A percentile compares a stretch with the other conserved stretches of the same genome.
Conservation (phyloP, 352 stramenopile genomes). For the Lagenidium giganteum region DNA sequence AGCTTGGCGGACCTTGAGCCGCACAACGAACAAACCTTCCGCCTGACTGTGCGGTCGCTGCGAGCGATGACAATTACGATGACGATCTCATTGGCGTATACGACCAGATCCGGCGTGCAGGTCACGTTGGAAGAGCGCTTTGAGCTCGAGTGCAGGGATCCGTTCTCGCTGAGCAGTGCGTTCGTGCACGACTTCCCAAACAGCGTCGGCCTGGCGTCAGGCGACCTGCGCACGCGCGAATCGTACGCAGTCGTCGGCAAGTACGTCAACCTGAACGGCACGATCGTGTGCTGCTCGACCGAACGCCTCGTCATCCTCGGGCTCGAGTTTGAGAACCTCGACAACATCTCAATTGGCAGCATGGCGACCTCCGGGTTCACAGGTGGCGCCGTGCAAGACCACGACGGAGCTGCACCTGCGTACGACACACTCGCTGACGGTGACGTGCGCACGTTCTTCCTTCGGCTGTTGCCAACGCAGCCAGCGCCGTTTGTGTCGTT, state of each 20-base stretch:
- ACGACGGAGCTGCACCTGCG: no score
- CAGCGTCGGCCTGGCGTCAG: slow-evolving; percentile 22
- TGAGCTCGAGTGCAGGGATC: slow-evolving; percentile 52
- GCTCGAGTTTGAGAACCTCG: slow-evolving; percentile 43
- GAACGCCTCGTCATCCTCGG: slow-evolving; percentile 49
- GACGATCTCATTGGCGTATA: slow-evolving; percentile 49
- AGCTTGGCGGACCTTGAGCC: slow-evolving; percentile 35
- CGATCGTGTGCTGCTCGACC: slow-evolving; percentile 41
- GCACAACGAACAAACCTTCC: slow-evolving; percentile 32
- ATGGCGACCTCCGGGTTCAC: slow-evolving; percentile 36
- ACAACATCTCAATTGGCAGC: slow-evolving; percentile 25
- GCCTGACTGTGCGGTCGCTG: slow-evolving; percentile 53
- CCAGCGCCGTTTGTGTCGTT: slow-evolving; percentile 42
- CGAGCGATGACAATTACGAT: slow-evolving; percentile 35
- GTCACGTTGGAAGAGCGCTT: slow-evolving; percentile 66
- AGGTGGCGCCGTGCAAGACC: no score
- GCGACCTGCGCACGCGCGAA: slow-evolving; percentile 22
- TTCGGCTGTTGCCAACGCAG: slow-evolving; percentile 44
- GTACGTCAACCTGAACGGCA: slow-evolving; percentile 49
- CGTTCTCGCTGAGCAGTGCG: slow-evolving; percentile 44
- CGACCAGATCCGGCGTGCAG: slow-evolving; percentile 56
- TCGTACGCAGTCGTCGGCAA: slow-evolving; percentile 63
- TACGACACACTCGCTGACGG: slow-evolving; percentile 39
- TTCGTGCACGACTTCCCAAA: slow-evolving; percentile 70
- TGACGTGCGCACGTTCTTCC: slow-evolving; percentile 55